Evolutionary conservation across 495 filamentous ascomycete species (phyloP), one percentile per base, ranked within the genome.

Genomic region (Polyplosphaeria fusca): DNA sequence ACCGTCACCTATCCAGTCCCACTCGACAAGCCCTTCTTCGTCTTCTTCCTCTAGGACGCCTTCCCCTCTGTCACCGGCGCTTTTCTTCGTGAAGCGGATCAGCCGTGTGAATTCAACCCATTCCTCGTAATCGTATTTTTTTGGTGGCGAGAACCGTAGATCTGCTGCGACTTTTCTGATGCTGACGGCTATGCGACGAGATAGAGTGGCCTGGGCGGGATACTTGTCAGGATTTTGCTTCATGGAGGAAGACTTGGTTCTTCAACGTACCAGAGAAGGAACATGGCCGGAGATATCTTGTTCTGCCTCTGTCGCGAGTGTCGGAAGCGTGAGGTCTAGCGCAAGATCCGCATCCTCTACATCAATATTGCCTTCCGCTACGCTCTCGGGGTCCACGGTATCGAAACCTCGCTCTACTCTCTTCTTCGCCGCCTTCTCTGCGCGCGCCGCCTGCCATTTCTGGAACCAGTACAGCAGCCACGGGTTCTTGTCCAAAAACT

Each of bases 1-100:
- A n/a, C n/a, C n/a, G 58, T 82, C 76, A 3, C 83, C 83, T 40
- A 86, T 84, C 83, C 82, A 86, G 60, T 86, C 83, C 83, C 83
- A 85, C 26, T 82, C 79, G 14, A 84, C 65, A 1, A 84, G 53
- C 0, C 80, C 81, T 35, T 77, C 75, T 32, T 82, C 78, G 52
- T 80, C 79, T 56, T 82, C 79, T 20, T 61, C 45, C 51, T 39
- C n/a, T 12, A 20, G n/a, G 4, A 37, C 47, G 4, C 39, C 39
- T 38, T 52, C 47, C 42, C 52, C 5, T 32, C 7, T 16, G 23
- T 20, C 14, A 35, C 30, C 2, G 16, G 16, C 19, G 43, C 39
- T 35, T 5, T 25, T 44, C 14, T 39, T 13, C 9, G 44, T 42
- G 19, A 47, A 49, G 4, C 78, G 76, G 26, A 86, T 85, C 42